A percentile compares a stretch with the other conserved stretches of the same genome.
Conservation (phyloP, 2,329 filamentous ascomycete species). For the Geoglossum cookeanum region DNA sequence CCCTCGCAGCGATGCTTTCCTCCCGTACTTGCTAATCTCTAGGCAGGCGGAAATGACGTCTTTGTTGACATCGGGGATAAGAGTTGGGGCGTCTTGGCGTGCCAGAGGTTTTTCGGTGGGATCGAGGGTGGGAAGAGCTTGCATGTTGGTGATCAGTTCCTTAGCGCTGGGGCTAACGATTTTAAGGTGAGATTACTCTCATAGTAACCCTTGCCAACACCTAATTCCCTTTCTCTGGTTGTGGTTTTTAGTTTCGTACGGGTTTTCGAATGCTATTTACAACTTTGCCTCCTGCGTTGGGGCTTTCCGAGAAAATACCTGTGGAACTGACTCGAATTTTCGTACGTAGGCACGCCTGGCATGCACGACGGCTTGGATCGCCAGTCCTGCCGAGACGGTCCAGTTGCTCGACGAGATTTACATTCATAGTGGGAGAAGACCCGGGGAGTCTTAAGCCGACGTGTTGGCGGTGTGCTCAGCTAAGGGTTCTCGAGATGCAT, state of each 20-base stretch:
- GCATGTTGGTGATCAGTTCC: conserved; percentile 89
- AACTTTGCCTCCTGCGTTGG: neutral
- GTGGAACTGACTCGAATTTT: neutral
- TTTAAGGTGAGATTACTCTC: conserved; percentile 46
- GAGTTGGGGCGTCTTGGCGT: conserved; percentile 82
- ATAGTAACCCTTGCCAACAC: neutral
- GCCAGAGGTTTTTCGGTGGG: conserved; percentile 72
- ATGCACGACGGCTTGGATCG: conserved; percentile 93
- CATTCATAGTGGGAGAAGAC: conserved; percentile 22
- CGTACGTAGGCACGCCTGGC: conserved; percentile 48
- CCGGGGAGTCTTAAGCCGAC: neutral
- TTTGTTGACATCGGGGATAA: conserved; percentile 99
- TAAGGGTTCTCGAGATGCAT: too few relatives aligned
- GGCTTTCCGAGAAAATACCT: neutral
- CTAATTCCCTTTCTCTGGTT: neutral
- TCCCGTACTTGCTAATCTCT: neutral
- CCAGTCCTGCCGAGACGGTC: conserved; percentile 78
- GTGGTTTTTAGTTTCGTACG: too few relatives aligned
- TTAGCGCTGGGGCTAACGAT: conserved; percentile 89
- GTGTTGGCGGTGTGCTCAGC: neutral
- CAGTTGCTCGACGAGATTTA: conserved; percentile 56
- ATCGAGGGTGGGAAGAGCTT: conserved; percentile 63
- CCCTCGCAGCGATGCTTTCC: neutral
- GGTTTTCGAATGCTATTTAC: neutral
- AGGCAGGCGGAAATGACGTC: conserved; percentile 64